A percentile compares a stretch with the other conserved stretches of the same genome.
Conservation (phyloP, 495 filamentous ascomycete species). For the Daldinia vernicosa region DNA sequence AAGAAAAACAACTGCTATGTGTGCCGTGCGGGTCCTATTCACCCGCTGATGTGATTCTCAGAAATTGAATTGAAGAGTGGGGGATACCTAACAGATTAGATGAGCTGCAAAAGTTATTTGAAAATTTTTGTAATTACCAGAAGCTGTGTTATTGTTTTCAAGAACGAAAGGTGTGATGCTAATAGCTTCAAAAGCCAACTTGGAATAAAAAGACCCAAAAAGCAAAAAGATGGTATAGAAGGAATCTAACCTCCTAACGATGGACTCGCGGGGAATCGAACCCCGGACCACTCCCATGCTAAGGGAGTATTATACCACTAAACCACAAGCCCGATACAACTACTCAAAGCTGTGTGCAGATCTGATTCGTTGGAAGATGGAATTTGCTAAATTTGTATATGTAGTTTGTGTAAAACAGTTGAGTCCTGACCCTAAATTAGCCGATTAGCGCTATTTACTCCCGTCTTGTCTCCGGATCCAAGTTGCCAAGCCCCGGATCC, state of each 20-base stretch:
- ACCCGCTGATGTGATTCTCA: background rate
- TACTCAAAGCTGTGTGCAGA: background rate
- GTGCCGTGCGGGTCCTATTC: too few relatives aligned
- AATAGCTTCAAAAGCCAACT: background rate
- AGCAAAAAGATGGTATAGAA: slow-evolving; percentile 36
- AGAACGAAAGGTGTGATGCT: background rate
- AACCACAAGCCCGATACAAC: slow-evolving; percentile 35
- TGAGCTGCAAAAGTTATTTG: background rate
- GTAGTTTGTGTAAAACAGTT: background rate
- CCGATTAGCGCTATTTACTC: slow-evolving; percentile 7
- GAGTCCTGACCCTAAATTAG: slow-evolving; percentile 19
- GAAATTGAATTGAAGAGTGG: background rate
- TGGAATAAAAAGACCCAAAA: background rate
- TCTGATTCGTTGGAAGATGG: slow-evolving; percentile 22
- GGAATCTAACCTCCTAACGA: slow-evolving; percentile 38
- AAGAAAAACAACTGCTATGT: too few relatives aligned
- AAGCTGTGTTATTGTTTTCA: too few relatives aligned
- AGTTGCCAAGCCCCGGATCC: background rate
- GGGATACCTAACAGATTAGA: background rate
- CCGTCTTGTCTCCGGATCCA: background rate
- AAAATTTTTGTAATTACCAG: too few relatives aligned
- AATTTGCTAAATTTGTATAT: background rate
- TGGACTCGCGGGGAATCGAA: slow-evolving; percentile 63
- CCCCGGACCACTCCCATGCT: slow-evolving; percentile 60
- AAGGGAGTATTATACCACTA: slow-evolving; percentile 46